Base-by-base conservation (phyloP, 1,284 basidiomycete genomes). In the Leccinum insigne region DNA sequence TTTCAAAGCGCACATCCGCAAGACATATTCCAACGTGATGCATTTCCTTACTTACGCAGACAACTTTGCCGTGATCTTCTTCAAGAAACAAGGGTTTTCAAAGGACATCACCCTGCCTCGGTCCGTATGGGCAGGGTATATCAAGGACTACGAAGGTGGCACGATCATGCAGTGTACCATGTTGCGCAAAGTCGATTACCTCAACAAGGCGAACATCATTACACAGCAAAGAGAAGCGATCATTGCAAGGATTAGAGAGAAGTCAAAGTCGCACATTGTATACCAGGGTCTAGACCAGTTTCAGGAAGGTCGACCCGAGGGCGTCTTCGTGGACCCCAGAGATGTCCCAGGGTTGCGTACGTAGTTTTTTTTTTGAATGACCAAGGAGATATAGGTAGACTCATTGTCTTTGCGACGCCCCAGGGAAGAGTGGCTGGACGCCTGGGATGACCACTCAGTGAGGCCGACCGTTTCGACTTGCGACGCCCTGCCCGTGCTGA, bases 111-210 rank as follows among this genome's bases (percentile, higher is more conserved):
- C 91, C 0, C 86, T 98, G 18, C 91, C 93, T 66, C 88, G 96
- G 49, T 90, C 94, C 2, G 84, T 93, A 4, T 99, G 98, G 98
- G 96, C 97, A 1, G 98, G 97, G 1, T 99, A 99, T 78, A 99
- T 99, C 88, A 99, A 99, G 79, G 98, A 99, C 77, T 99, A 99
- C 78, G 98, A 99, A 77, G 98, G 98, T 59, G 97, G 96, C n/a
- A 99, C 98, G 58, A 94, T 99, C 80, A 99, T 99, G 97, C 96
- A 98, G 79, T 99, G 98, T 75, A 93, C 91, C 4, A 93, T 99
- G 93, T 80, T 99, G 21, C 90, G 87, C 26, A 93, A 94, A 72
- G 89, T 99, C 69, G 89, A 95, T 74, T 99, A 99, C 74, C 83
- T 98, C 68, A 85, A 93, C 70, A 95, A 95, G 65, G 85, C 87